phyloP scores from a whole-genome alignment of 495 filamentous ascomycete species.

The Penicillium nucicola region DNA sequence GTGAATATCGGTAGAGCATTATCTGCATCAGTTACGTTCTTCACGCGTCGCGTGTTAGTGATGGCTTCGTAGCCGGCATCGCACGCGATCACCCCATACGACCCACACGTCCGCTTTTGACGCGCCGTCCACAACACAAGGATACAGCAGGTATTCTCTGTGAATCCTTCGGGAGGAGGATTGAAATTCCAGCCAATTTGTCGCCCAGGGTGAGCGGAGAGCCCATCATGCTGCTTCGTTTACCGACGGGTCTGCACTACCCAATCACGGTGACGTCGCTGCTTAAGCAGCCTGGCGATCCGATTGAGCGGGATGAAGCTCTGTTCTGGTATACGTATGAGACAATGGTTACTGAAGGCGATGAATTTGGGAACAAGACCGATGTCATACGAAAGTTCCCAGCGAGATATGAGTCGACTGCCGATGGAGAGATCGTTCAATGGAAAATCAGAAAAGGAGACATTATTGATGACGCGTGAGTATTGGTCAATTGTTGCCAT shows the following conservation, averaged over 20 bases:
- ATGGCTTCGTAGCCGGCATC: slow-evolving; percentile 34
- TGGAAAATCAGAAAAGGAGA: slow-evolving; percentile 77
- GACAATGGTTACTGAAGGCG: slow-evolving; percentile 69
- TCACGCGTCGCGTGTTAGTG: slow-evolving; percentile 28
- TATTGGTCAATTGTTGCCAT: neutral
- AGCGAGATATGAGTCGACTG: slow-evolving; percentile 74
- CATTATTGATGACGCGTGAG: slow-evolving; percentile 55
- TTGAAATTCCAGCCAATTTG: slow-evolving; percentile 6
- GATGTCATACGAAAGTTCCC: slow-evolving; percentile 69
- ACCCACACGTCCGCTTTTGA: slow-evolving; percentile 5
- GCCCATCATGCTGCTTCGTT: slow-evolving; percentile 49
- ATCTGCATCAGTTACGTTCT: neutral
- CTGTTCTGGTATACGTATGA: slow-evolving; percentile 84
- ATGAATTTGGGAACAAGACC: slow-evolving; percentile 61
- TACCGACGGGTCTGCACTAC: slow-evolving; percentile 68
- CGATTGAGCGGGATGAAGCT: slow-evolving; percentile 68
- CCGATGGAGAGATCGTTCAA: slow-evolving; percentile 69
- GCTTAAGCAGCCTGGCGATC: slow-evolving; percentile 69
- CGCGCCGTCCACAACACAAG: slow-evolving; percentile 2
- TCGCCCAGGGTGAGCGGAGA: slow-evolving; percentile 19
- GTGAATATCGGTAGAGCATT: neutral
- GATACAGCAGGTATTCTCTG: neutral
- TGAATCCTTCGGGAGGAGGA: neutral
- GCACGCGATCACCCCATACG: slow-evolving; percentile 25
- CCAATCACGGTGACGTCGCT: slow-evolving; percentile 92